A percentile compares a stretch with the other conserved stretches of the same genome.
These are phyloP conservation scores for Aspergillus felis DNA, from an alignment of 2,329 filamentous ascomycete species.

Conservation along the genomic window DNA sequence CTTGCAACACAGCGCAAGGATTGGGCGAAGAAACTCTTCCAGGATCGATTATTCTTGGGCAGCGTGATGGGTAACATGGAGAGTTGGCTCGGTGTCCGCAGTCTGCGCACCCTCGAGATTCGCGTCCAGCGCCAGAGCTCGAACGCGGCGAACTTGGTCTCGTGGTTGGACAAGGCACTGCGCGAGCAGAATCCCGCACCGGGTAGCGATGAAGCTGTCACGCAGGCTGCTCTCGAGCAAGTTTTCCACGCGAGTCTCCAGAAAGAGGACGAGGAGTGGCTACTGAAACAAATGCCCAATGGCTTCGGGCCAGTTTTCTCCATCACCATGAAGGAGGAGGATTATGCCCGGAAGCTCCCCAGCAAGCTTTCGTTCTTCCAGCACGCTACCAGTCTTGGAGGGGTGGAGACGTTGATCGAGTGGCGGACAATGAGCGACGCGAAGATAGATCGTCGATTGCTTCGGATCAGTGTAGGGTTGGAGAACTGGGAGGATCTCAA, in stretches of 20 bases:
- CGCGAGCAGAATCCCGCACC: constrained; percentile 34
- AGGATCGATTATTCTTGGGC: constrained; percentile 74
- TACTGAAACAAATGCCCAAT: constrained; percentile 81
- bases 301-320: constrained; percentile 89
- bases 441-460: constrained; percentile 64
- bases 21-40: constrained; percentile 59
- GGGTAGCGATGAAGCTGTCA: constrained; percentile 39
- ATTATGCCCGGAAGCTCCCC: constrained; percentile 65
- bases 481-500: constrained; percentile 83
- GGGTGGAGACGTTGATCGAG: constrained; percentile 93
- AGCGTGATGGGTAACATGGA: constrained; percentile 85
- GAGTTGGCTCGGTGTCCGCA: constrained; percentile 85
- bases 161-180: constrained; percentile 62
- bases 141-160: constrained; percentile 66
- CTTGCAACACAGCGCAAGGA: constrained; percentile 59
- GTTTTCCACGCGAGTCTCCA: constrained; percentile 81
- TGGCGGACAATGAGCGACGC: constrained; percentile 88
- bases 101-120: constrained; percentile 79
- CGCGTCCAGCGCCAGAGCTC: constrained; percentile 72
- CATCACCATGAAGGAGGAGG: constrained; percentile 60
- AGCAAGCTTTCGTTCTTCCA: constrained; percentile 80
- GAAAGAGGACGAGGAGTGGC: constrained; percentile 63
- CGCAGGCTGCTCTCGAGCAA: constrained; percentile 55
- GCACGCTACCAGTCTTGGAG: constrained; percentile 89
- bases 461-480: constrained; percentile 81